Conservation (phyloP, 176 grass and related monocot genomes). For the Dendrocalamus sinicus region DNA sequence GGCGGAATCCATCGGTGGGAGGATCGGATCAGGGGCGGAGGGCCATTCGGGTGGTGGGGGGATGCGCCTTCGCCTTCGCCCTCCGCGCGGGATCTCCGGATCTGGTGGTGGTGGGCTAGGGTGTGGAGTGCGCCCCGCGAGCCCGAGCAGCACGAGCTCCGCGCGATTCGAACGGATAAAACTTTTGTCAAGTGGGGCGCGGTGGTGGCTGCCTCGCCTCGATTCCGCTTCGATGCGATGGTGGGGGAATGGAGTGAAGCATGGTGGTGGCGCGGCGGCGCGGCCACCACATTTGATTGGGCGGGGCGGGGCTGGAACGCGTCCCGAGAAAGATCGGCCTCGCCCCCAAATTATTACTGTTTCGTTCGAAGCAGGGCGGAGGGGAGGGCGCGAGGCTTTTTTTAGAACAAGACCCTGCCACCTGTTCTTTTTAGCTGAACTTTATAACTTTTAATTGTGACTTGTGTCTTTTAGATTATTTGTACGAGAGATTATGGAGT, state of each 20-base stretch:
- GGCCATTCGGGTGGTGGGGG: constrained; percentile 22
- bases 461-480: no score
- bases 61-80: not conserved
- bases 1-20: constrained; percentile 56
- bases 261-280: not conserved
- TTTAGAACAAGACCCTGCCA: not conserved
- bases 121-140: not conserved
- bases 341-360: not conserved
- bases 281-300: not conserved
- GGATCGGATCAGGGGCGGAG: constrained; percentile 42
- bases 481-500: no score
- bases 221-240: constrained; percentile 29
- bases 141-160: constrained; percentile 29
- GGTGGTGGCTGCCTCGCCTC: not conserved
- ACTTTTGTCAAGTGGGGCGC: not conserved
- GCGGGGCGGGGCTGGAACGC: not conserved
- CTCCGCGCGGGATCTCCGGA: constrained; percentile 43
- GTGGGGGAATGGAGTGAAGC: no score
- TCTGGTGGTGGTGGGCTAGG: constrained; percentile 30
- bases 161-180: constrained; percentile 36
- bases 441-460: no score
- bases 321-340: not conserved
- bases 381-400: not conserved
- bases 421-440: no score
- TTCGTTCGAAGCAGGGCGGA: not conserved